Evolutionary conservation across 2,329 filamentous ascomycete genomes (phyloP), one percentile per base, ranked within the genome.

Genomic region (Zopfia rhizophila): DNA sequence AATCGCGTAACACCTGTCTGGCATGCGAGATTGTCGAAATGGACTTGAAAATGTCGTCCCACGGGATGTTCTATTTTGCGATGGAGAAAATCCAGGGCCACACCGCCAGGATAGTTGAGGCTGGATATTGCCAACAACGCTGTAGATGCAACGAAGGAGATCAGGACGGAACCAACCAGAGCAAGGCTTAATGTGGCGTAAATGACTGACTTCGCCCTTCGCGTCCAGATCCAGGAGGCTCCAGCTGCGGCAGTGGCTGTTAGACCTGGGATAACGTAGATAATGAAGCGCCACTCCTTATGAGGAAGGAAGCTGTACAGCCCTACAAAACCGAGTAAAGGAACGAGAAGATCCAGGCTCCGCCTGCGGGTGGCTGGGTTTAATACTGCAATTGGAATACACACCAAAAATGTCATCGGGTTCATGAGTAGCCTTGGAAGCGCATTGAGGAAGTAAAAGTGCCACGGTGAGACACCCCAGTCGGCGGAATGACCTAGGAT

Each of bases 281-380:
- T 85, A 58, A 99, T 87, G 77, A 99, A 99, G 13, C 94, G 89
- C 69, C 91, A 89, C 75, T 99, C 94, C 69, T 99, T 99, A 76
- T 99, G 94, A 0, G 93, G 92, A 51, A 96, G 88, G 38, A 91
- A 61, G 53, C 91, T 96, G 77, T 96, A 97, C 30, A 95, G 71
- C 4, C 81, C 81, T 14, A 95, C 79, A 69, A 92, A 99, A 21
- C 82, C 70, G 2, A 95, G 56, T 7, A 83, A 81, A 0, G 94
- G 91, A 2, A 87, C 59, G 3, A 89, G 60, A 7, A 85, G 72
- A 28, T 78, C 77, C 0, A 90, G 49, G 40, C 72, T 75, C 13
- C 66, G 68, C 25, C 54, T 53, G 12, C 70, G 68, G 4, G 72
- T 73, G 11, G 73, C 61, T 10, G 65, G 62, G 7, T 88, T 80